Conservation (phyloP, 2,329 filamentous ascomycete species). For the Endoconidiophora polonica region DNA sequence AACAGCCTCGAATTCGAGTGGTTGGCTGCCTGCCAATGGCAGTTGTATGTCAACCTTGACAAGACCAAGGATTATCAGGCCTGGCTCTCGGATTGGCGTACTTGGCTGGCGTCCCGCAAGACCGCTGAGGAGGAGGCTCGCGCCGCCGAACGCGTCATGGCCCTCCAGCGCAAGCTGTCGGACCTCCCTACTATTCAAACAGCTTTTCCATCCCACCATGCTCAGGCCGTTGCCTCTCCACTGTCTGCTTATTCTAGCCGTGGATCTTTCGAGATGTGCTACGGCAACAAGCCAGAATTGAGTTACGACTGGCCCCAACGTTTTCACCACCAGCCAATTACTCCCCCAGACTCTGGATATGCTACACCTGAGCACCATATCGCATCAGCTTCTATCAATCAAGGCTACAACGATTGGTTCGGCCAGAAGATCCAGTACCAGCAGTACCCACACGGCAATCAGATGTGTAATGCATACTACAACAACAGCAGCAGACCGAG, state of each 20-base stretch:
- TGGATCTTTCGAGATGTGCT: slow-evolving; percentile 20
- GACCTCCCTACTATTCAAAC: slow-evolving; percentile 32
- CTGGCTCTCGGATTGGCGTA: slow-evolving; percentile 43
- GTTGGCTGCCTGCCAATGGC: slow-evolving; percentile 68
- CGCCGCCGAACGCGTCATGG: slow-evolving; percentile 18
- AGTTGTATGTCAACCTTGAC: slow-evolving; percentile 71
- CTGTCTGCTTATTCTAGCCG: slow-evolving; percentile 19
- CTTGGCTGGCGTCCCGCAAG: slow-evolving; percentile 40
- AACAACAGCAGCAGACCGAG: slow-evolving; percentile 27
- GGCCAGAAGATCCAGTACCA: slow-evolving; percentile 28
- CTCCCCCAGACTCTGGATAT: slow-evolving; percentile 44
- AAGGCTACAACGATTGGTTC: slow-evolving; percentile 43
- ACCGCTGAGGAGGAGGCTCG: slow-evolving; percentile 23
- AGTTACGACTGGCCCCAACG: slow-evolving; percentile 13
- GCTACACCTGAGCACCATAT: slow-evolving; percentile 42
- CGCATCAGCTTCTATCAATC: slow-evolving; percentile 37
- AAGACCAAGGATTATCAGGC: slow-evolving; percentile 54
- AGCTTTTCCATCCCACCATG: slow-evolving; percentile 11
- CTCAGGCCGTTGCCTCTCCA: slow-evolving; percentile 15
- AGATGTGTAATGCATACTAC: slow-evolving; percentile 18
- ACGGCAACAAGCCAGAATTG: slow-evolving; percentile 19
- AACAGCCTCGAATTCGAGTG: slow-evolving; percentile 79
- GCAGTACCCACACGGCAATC: slow-evolving; percentile 22
- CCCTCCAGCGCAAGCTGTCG: slow-evolving; percentile 32
- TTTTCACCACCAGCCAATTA: slow-evolving; percentile 27